Evolutionary conservation across 2,329 filamentous ascomycete genomes (phyloP).

Genomic region (Cadophora luteo-olivacea): DNA sequence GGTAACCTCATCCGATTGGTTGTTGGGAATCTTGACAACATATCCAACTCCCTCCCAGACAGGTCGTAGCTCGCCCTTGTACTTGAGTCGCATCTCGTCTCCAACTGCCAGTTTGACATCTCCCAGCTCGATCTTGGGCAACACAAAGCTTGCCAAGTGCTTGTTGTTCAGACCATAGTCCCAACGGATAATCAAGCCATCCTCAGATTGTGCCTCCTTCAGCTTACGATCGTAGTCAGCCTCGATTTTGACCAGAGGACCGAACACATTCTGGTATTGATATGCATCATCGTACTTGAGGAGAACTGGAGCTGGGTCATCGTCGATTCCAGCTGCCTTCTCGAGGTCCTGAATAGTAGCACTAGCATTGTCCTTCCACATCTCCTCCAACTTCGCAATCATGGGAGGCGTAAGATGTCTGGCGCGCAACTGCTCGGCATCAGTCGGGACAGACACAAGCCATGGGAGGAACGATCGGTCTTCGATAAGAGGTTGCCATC

Average conservation of each 20-base stretch:
- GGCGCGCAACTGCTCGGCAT: constrained; percentile 94
- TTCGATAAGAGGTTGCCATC: constrained; percentile 97
- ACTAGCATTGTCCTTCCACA: constrained; percentile 95
- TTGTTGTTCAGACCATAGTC: constrained; percentile 97
- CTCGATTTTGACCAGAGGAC: constrained; percentile 97
- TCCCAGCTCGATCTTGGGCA: constrained; percentile 95
- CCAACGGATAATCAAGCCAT: constrained; percentile 93
- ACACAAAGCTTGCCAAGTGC: constrained; percentile 91
- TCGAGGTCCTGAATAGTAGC: constrained; percentile 92
- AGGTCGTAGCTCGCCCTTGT: constrained; percentile 89
- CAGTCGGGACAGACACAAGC: constrained; percentile 88
- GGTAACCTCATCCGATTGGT: constrained; percentile 96
- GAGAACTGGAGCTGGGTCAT: constrained; percentile 91
- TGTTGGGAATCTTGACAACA: constrained; percentile 99
- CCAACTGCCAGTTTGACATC: constrained; percentile 98
- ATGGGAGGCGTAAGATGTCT: constrained; percentile 92
- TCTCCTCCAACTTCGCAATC: constrained; percentile 94
- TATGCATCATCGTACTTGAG: constrained; percentile 96
- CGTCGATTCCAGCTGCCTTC: constrained; percentile 89
- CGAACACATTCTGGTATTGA: constrained; percentile 99
- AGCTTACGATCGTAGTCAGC: constrained; percentile 99
- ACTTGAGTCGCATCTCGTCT: constrained; percentile 97
- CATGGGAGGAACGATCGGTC: constrained; percentile 94
- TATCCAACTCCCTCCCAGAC: constrained; percentile 98
- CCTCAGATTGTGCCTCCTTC: constrained; percentile 97